phyloP scores from a whole-genome alignment of 2,329 filamentous ascomycete species.

The Parastagonospora nodorum region DNA sequence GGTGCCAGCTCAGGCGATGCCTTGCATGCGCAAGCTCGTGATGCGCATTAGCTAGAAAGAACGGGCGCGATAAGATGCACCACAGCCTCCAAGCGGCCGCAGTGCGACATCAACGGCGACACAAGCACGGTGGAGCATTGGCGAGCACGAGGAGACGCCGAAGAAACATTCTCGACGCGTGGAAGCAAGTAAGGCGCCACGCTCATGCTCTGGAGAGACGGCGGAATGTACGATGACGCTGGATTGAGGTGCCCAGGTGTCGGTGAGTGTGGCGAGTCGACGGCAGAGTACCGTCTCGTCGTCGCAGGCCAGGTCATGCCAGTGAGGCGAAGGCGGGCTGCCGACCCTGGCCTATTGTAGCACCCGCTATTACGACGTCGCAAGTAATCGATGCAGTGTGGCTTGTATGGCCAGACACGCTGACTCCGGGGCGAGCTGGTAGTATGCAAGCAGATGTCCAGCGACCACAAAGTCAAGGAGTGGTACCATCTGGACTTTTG shows the following conservation, averaged over 20 bases:
- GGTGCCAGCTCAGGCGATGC: constrained; percentile 17
- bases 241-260: constrained; percentile 22
- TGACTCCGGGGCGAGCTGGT: background rate
- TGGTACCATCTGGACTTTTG: no score
- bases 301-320: constrained; percentile 22
- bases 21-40: constrained; percentile 2
- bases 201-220: constrained; percentile 6
- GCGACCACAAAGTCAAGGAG: no score
- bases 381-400: constrained; percentile 13
- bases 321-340: constrained; percentile 24
- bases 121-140: constrained; percentile 21
- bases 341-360: constrained; percentile 19
- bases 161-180: constrained; percentile 20
- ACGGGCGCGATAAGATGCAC: constrained; percentile 33
- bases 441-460: no score
- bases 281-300: constrained; percentile 19
- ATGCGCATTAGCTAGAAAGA: constrained; percentile 23
- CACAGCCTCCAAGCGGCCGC: constrained; percentile 11
- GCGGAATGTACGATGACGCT: constrained; percentile 19
- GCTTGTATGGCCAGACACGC: constrained; percentile 10
- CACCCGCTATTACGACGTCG: constrained; percentile 10
- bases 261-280: constrained; percentile 34
- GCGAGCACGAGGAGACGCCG: constrained; percentile 37
- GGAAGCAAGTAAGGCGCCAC: constrained; percentile 24
- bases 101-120: constrained; percentile 16